phyloP scores from a whole-genome alignment of 352 stramenopile species.

The Pythium insidiosum region DNA sequence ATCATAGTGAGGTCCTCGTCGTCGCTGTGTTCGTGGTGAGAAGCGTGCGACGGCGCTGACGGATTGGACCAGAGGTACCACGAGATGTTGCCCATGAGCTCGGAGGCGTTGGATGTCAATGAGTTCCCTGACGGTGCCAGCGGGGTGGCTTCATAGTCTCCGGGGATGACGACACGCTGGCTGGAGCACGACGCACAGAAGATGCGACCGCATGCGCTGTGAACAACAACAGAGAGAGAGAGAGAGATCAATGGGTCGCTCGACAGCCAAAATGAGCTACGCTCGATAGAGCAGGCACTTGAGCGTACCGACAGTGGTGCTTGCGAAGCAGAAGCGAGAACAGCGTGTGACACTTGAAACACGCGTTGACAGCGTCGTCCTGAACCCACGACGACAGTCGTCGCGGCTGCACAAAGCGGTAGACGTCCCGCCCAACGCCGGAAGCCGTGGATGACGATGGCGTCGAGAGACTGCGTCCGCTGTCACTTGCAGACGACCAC shows the following conservation, averaged over 20 bases:
- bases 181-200: conserved; percentile 77
- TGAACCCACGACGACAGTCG: conserved; percentile 79
- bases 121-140: conserved; percentile 52
- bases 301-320: conserved; percentile 60
- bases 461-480: conserved; percentile 11
- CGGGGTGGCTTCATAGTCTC: conserved; percentile 69
- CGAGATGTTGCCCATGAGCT: conserved; percentile 75
- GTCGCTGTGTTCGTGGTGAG: conserved; percentile 7
- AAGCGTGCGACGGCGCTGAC: background rate
- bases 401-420: conserved; percentile 75
- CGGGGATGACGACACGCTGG: conserved; percentile 75
- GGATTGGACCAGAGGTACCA: conserved; percentile 70
- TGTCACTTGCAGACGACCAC: conserved; percentile 39
- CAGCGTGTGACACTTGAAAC: conserved; percentile 78
- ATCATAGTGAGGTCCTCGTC: conserved; percentile 20
- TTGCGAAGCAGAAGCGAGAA: conserved; percentile 79
- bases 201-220: conserved; percentile 65
- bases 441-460: conserved; percentile 37
- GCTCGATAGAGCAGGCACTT: background rate
- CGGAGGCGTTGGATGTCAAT: conserved; percentile 60
- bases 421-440: conserved; percentile 54
- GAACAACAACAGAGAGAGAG: background rate
- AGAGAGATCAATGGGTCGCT: no score
- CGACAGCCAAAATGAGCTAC: no score
- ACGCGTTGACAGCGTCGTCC: conserved; percentile 79